These are phyloP conservation scores for Penicillium odoratum DNA, from an alignment of 495 filamentous ascomycete genomes.

Conservation along the genomic window DNA sequence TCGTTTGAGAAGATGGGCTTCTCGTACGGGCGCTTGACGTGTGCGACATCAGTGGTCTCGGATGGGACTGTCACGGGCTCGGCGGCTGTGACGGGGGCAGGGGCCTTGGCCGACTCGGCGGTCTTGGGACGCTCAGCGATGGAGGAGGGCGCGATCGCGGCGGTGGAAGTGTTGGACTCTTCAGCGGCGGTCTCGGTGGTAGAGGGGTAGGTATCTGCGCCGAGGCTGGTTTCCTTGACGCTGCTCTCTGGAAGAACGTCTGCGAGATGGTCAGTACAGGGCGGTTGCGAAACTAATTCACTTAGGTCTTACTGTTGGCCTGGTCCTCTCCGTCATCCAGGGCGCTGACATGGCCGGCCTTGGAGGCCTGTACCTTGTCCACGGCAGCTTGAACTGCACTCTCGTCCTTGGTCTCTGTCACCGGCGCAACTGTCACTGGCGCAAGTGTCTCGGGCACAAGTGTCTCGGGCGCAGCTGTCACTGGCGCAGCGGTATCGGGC, in stretches of 20 bases:
- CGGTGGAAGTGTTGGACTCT: slow-evolving; percentile 19
- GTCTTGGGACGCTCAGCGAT: slow-evolving; percentile 37
- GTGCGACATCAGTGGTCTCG: slow-evolving; percentile 23
- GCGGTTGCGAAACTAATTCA: background rate
- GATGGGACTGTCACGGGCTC: slow-evolving; percentile 14
- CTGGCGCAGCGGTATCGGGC: slow-evolving; percentile 16
- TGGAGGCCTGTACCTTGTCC: slow-evolving; percentile 32
- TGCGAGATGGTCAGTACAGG: slow-evolving; percentile 5
- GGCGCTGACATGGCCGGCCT: slow-evolving; percentile 22
- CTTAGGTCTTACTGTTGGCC: slow-evolving; percentile 19
- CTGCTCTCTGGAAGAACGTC: slow-evolving; percentile 24
- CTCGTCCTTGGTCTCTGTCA: slow-evolving; percentile 3
- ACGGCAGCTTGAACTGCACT: slow-evolving; percentile 22
- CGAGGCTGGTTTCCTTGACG: slow-evolving; percentile 19
- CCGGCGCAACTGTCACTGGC: slow-evolving; percentile 11
- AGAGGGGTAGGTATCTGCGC: slow-evolving; percentile 26
- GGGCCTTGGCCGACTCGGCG: slow-evolving; percentile 15
- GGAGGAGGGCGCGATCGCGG: slow-evolving; percentile 8
- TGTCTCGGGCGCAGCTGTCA: slow-evolving; percentile 17
- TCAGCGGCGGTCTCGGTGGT: slow-evolving; percentile 22
- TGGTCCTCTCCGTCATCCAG: slow-evolving; percentile 19
- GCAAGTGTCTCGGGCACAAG: slow-evolving; percentile 12
- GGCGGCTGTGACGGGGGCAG: slow-evolving; percentile 5
- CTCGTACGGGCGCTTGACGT: slow-evolving; percentile 33
- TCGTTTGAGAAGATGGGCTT: slow-evolving; percentile 34